Base-by-base conservation (phyloP, 345 rosid species). In the Psidium friedrichsthalianum region DNA sequence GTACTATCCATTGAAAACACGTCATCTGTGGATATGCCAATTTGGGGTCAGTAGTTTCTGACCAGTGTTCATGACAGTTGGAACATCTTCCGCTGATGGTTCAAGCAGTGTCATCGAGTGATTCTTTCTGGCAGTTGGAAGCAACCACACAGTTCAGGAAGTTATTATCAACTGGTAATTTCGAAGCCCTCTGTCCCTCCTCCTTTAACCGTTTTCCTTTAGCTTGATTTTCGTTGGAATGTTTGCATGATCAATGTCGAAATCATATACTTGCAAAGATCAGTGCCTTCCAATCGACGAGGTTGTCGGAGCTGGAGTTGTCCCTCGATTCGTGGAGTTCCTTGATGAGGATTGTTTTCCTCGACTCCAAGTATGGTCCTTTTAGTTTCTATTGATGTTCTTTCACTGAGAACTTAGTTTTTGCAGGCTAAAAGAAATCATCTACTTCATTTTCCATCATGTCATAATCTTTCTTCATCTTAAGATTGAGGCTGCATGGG, bases 401-500 rank as follows among this genome's bases (percentile, higher is more conserved):
- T 59, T 53, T 10, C 53, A 4, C 54, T 84, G 78, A 55, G 56
- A 27, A 10, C 27, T 82, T 82, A 25, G 58, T 84, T 20, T 29
- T 44, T 6, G 76, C 24, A 20, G 85, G 32, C 32, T 18, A 32
- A 84, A 61, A 80, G 61, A 36, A 49, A 29, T 84, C 32, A 61
- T 53, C 15, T 51, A 59, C 21, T 7, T 42, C 29, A 52, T 10
- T 76, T 22, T 9, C 56, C 58, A 56, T 55, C 21, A 24, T 11
- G 22, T 74, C 47, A 11, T 82, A 40, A 42, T 24, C 61, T 83
- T 64, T 32, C 32, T 83, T 89, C 74, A 44, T 83, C 78, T 85
- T 80, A 90, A 95, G 98, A 91, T 90, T 84, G 96, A 95, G 87
- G 98, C 96, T 69, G 95, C 95, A 0, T 94, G 97, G 97, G 95